These are phyloP conservation scores for Cryphonectria parasitica DNA, from an alignment of 2,329 filamentous ascomycete genomes.

Conservation along the genomic window DNA sequence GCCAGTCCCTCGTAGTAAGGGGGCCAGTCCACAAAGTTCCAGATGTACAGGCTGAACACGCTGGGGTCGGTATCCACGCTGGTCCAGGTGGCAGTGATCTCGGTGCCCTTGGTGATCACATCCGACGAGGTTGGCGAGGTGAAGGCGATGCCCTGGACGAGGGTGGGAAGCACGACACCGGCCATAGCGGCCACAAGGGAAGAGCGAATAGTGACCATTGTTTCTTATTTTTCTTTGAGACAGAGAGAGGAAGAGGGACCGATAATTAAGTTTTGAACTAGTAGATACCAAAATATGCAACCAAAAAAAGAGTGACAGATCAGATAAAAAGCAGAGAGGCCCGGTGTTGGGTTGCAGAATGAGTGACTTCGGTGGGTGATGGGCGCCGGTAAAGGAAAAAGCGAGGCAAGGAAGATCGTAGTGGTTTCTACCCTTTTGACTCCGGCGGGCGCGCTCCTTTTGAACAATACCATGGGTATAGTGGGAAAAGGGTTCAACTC, in stretches of 20 bases:
- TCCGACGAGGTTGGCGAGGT: conserved; percentile 16
- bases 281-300: not conserved
- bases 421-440: not conserved
- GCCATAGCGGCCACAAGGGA: conserved; percentile 10
- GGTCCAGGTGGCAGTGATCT: conserved; percentile 19
- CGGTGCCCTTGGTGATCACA: conserved; percentile 6
- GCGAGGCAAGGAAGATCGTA: not conserved
- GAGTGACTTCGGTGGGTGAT: conserved; percentile 16
- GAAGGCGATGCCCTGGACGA: conserved; percentile 20
- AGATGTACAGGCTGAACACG: conserved; percentile 27
- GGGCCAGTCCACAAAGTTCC: conserved; percentile 26
- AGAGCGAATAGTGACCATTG: conserved; percentile 9
- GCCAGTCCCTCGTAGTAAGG: conserved; percentile 26
- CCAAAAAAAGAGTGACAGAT: not conserved
- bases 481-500: not conserved
- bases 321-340: not conserved
- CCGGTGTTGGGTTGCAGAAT: not conserved
- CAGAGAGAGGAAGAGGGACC: not conserved
- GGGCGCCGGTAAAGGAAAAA: not conserved
- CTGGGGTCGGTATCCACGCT: conserved; percentile 20
- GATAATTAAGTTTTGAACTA: not conserved
- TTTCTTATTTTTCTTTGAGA: not conserved
- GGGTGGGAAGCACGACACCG: conserved; percentile 8
- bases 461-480: not conserved
- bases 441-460: conserved; percentile 14